Base-by-base conservation (phyloP, 257 asterid genomes). In the Solanum paucissectum region DNA sequence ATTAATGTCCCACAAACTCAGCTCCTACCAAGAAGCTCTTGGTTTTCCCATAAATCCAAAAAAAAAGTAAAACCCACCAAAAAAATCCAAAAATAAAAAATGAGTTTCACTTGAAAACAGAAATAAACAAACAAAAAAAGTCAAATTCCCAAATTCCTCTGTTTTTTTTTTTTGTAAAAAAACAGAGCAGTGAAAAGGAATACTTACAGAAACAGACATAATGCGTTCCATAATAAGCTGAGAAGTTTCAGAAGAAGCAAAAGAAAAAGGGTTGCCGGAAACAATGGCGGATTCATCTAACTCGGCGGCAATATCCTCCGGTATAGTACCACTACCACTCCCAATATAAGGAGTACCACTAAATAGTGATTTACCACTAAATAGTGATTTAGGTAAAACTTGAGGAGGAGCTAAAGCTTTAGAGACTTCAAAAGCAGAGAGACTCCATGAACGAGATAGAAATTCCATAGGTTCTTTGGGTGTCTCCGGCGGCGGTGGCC, bases 391-490 rank as follows among this genome's bases (percentile, higher is more conserved):
- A 29, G 92, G 52, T 25, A 88, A 69, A 25, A 90, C 85, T 21
- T 91, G 94, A 12, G 90, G 85, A 9, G 91, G 94, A 34, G 94
- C 90, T n/a, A 95, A 40, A 49, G 94, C 91, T 91, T 94, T 95
- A 10, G 99, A 97, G 83, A 94, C 93, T 90, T 97, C 98, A 29
- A 89, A 90, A 73, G 99, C 98, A 6, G 99, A 96, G 3, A 93
- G 62, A 74, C 98, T 97, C 99, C 99, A 97, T 12, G 99, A 96
- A 29, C 99, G 98, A 9, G 99, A 94, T 1, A 97, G 91, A 40
- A 97, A 97, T 93, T 97, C 99, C 99, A 97, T 97, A 1, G 99
- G 98, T 92, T 97, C 99, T 42, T 88, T 90, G 3, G 99, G 99
- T 12, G 98, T 96, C 73, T 95, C 98, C 42, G 98, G 98, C 2